phyloP scores from a whole-genome alignment of 805 yeast genomes.

The Isabelozyma pseudorhagii region DNA sequence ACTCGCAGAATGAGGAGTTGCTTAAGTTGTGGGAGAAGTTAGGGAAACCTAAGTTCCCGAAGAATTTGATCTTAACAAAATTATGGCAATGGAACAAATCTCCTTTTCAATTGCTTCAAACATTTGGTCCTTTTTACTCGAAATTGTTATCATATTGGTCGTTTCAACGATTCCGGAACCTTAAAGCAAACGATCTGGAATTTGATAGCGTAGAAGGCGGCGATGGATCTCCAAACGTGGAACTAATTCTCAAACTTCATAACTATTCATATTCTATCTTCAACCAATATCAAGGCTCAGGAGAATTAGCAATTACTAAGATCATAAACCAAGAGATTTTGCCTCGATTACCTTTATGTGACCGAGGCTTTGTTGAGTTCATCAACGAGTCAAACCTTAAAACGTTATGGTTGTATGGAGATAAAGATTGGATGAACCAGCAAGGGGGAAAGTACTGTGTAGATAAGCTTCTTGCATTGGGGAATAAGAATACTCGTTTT shows the following conservation, averaged over 20 bases:
- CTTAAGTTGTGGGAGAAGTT: slow-evolving; percentile 26
- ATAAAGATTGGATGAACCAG: slow-evolving; percentile 42
- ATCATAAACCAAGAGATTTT: slow-evolving; percentile 38
- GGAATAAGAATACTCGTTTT: slow-evolving; percentile 15
- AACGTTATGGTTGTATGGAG: slow-evolving; percentile 38
- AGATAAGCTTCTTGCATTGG: slow-evolving; percentile 17
- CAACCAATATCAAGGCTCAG: slow-evolving; percentile 42
- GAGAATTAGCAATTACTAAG: slow-evolving; percentile 42
- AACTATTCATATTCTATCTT: slow-evolving; percentile 39
- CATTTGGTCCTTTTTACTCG: slow-evolving; percentile 37
- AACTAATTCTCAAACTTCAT: slow-evolving; percentile 33
- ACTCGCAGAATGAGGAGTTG: slow-evolving; percentile 13
- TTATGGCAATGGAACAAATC: slow-evolving; percentile 38
- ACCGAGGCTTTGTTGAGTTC: slow-evolving; percentile 33
- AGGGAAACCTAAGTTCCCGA: slow-evolving; percentile 39
- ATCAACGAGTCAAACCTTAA: slow-evolving; percentile 19
- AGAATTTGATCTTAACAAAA: slow-evolving; percentile 22
- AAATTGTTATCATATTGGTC: slow-evolving; percentile 42
- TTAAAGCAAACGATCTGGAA: slow-evolving; percentile 13
- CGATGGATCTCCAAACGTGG: slow-evolving; percentile 5
- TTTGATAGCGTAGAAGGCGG: slow-evolving; percentile 5
- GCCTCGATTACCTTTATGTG: slow-evolving; percentile 37
- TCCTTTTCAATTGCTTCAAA: slow-evolving; percentile 38
- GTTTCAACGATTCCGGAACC: slow-evolving; percentile 32
- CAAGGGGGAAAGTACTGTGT: slow-evolving; percentile 34